A percentile compares a stretch with the other conserved stretches of the same genome.
Evolutionary conservation across 306 rosid species (phyloP).

Genomic region (Begonia loranthoides): DNA sequence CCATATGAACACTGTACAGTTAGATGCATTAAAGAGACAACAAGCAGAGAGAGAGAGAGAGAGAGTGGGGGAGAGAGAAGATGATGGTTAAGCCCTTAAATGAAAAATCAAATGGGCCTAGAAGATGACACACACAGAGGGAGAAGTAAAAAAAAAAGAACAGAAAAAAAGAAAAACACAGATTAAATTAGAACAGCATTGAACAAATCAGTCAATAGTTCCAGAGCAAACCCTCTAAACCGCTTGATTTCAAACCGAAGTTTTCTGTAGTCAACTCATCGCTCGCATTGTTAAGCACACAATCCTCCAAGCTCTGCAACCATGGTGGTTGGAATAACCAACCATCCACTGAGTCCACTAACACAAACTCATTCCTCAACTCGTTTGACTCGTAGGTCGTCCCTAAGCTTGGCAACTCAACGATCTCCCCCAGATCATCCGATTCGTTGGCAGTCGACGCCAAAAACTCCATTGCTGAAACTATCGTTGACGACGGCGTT

Average conservation of each 20-base stretch:
- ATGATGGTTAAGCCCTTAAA: conserved; percentile 15
- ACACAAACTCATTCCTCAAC: conserved; percentile 42
- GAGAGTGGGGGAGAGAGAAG: conserved; percentile 1
- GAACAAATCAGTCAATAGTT: conserved; percentile 12
- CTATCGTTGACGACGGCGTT: conserved; percentile 16
- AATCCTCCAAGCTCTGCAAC: conserved; percentile 33
- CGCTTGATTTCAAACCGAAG: conserved; percentile 3
- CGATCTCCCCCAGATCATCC: conserved; percentile 61
- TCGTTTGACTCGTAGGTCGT: conserved; percentile 20
- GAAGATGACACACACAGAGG: background rate
- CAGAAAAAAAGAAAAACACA: background rate
- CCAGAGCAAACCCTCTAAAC: conserved; percentile 36
- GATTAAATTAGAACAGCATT: background rate
- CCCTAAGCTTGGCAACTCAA: conserved; percentile 52
- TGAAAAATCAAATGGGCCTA: conserved; percentile 34
- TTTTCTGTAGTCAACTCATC: background rate
- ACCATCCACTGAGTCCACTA: conserved; percentile 32
- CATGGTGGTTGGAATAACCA: conserved; percentile 65
- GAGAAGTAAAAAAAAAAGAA: background rate
- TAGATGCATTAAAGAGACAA: conserved; percentile 9
- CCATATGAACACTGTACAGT: conserved; percentile 23
- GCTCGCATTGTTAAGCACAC: conserved; percentile 1
- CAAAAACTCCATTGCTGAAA: conserved; percentile 20
- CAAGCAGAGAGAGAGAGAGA: conserved; percentile 1
- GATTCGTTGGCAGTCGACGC: conserved; percentile 9